These are phyloP conservation scores for Saposhnikovia divaricata DNA, from an alignment of 129 eudicot species.

Conservation along the genomic window DNA sequence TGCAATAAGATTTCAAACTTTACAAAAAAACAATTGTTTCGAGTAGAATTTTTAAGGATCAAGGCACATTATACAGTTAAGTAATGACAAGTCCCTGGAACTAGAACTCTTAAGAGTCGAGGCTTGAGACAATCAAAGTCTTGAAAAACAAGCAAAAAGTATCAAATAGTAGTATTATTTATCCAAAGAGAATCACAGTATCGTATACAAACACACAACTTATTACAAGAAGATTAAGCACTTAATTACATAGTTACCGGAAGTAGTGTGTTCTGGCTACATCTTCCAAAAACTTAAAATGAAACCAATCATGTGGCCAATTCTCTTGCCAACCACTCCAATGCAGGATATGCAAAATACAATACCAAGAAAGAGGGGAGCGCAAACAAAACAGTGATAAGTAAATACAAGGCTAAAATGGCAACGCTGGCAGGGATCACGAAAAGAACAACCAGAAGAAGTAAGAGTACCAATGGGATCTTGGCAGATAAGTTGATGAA, in stretches of 20 bases:
- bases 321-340: slow-evolving; percentile 7
- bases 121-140: background rate
- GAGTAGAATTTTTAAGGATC: no score
- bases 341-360: background rate
- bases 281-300: background rate
- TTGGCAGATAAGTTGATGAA: background rate
- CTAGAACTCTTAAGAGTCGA: background rate
- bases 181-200: background rate
- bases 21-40: no score
- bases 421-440: background rate
- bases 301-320: background rate
- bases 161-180: background rate
- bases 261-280: background rate
- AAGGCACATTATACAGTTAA: background rate
- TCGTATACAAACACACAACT: background rate
- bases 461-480: background rate
- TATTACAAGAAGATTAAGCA: background rate
- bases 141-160: background rate
- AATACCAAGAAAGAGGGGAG: background rate
- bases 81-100: background rate
- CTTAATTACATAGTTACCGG: background rate
- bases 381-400: background rate
- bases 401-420: slow-evolving; percentile 3
- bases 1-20: background rate
- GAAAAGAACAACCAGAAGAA: background rate